Conservation (phyloP, 2,329 filamentous ascomycete species). For the Paracoccidioides brasiliensis region DNA sequence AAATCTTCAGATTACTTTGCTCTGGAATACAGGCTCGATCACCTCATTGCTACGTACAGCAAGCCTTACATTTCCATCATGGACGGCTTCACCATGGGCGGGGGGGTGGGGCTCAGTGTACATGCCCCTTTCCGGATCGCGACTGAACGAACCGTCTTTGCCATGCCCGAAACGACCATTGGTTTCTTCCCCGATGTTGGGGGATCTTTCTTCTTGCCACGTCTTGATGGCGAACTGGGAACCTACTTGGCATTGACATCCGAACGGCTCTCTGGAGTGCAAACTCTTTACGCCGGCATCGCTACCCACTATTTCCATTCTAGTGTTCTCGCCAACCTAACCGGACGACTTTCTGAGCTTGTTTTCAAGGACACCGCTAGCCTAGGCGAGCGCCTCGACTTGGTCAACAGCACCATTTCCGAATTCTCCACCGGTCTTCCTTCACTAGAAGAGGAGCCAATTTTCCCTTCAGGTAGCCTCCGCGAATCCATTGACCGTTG, state of each 20-base stretch:
- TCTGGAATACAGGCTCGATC: slow-evolving; percentile 91
- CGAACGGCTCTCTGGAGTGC: slow-evolving; percentile 64
- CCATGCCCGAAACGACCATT: slow-evolving; percentile 97
- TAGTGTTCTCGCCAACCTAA: slow-evolving; percentile 65
- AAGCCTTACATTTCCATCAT: slow-evolving; percentile 94
- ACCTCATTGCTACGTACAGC: slow-evolving; percentile 81
- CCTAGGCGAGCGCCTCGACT: slow-evolving; percentile 48
- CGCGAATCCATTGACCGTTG: slow-evolving; percentile 75
- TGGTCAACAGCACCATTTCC: slow-evolving; percentile 79
- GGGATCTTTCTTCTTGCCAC: slow-evolving; percentile 86
- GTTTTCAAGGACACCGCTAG: slow-evolving; percentile 67
- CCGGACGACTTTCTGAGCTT: slow-evolving; percentile 76
- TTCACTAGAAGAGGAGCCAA: slow-evolving; percentile 41
- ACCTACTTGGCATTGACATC: slow-evolving; percentile 91
- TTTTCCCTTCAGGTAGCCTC: slow-evolving; percentile 53
- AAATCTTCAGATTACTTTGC: slow-evolving; percentile 76
- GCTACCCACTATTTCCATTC: slow-evolving; percentile 96
- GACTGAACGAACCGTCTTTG: slow-evolving; percentile 87
- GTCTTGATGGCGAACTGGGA: slow-evolving; percentile 73
- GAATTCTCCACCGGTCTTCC: slow-evolving; percentile 84
- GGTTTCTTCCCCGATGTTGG: slow-evolving; percentile 98
- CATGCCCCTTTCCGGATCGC: slow-evolving; percentile 95
- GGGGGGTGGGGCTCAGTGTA: slow-evolving; percentile 83
- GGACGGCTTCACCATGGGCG: slow-evolving; percentile 98
- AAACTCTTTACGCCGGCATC: slow-evolving; percentile 80